A percentile compares a stretch with the other conserved stretches of the same genome.
Evolutionary conservation across 2,329 filamentous ascomycete genomes (phyloP).

Genomic region (Colletotrichum sp.): DNA sequence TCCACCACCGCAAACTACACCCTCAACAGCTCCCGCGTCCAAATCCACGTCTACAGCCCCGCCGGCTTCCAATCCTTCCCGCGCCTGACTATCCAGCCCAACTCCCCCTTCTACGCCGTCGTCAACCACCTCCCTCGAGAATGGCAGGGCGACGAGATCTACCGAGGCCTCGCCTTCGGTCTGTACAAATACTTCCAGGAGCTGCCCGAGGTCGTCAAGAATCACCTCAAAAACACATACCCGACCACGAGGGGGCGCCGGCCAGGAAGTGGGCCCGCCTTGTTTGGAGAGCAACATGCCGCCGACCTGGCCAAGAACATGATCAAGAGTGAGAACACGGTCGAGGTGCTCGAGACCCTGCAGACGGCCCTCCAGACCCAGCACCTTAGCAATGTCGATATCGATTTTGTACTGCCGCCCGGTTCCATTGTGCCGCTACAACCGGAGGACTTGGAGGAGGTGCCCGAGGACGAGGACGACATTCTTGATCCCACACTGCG

Average conservation of each 20-base stretch:
- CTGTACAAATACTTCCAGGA: slow-evolving; percentile 95
- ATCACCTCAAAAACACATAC: slow-evolving; percentile 66
- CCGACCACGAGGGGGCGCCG: slow-evolving; percentile 58
- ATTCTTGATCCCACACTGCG: slow-evolving; percentile 66
- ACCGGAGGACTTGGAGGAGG: slow-evolving; percentile 63
- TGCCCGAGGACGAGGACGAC: slow-evolving; percentile 68
- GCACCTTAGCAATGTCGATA: slow-evolving; percentile 81
- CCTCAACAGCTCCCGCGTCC: slow-evolving; percentile 89
- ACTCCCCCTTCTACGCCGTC: slow-evolving; percentile 87
- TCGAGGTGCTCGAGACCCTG: slow-evolving; percentile 75
- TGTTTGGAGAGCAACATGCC: slow-evolving; percentile 92
- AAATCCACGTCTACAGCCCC: slow-evolving; percentile 89
- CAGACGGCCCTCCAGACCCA: slow-evolving; percentile 81
- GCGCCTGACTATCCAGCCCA: slow-evolving; percentile 91
- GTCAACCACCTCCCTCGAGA: slow-evolving; percentile 91
- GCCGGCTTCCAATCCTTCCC: slow-evolving; percentile 90
- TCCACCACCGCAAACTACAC: slow-evolving; percentile 89
- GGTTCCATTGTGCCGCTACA: slow-evolving; percentile 74
- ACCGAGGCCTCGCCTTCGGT: slow-evolving; percentile 88
- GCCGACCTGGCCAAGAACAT: slow-evolving; percentile 88
- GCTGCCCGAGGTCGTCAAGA: slow-evolving; percentile 78
- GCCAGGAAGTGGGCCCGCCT: slow-evolving; percentile 67
- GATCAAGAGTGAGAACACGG: slow-evolving; percentile 78
- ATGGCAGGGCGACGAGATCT: slow-evolving; percentile 94
- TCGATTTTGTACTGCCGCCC: slow-evolving; percentile 85